Evolutionary conservation across 345 rosid genomes (phyloP).

Genomic region (Theobroma cacao): DNA sequence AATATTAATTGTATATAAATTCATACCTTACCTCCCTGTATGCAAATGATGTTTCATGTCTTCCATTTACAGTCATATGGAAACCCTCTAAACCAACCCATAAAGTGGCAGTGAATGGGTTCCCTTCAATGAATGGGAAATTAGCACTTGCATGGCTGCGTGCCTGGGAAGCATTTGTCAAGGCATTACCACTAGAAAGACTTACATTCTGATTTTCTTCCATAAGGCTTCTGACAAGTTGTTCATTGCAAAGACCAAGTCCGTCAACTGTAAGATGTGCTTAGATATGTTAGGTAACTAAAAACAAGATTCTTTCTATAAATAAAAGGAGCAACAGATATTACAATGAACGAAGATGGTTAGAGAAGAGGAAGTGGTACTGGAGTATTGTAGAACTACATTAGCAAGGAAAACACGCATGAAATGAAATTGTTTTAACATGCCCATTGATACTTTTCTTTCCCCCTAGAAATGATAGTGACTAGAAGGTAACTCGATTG

Average conservation of each 20-base stretch:
- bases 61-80: constrained; percentile 87
- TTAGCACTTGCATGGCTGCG: constrained; percentile 44
- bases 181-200: constrained; percentile 25
- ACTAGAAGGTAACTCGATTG: neutral
- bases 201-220: constrained; percentile 46
- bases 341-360: constrained; percentile 5
- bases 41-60: constrained; percentile 78
- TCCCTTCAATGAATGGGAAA: constrained; percentile 77
- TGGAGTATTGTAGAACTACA: neutral
- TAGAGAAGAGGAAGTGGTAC: neutral
- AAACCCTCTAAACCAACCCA: constrained; percentile 85
- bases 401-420: neutral
- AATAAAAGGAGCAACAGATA: neutral
- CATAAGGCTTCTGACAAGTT: constrained; percentile 38
- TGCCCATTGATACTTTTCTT: neutral
- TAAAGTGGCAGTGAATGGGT: constrained; percentile 71
- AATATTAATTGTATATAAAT: constrained; percentile 2
- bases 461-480: neutral
- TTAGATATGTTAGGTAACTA: constrained; percentile 18
- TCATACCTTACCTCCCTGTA: constrained; percentile 69
- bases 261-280: constrained; percentile 63
- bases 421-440: neutral
- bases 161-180: constrained; percentile 36
- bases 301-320: neutral
- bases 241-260: constrained; percentile 75